These are phyloP conservation scores for Trichoderma cornu-damae DNA, from an alignment of 2,329 filamentous ascomycete genomes.

Conservation along the genomic window DNA sequence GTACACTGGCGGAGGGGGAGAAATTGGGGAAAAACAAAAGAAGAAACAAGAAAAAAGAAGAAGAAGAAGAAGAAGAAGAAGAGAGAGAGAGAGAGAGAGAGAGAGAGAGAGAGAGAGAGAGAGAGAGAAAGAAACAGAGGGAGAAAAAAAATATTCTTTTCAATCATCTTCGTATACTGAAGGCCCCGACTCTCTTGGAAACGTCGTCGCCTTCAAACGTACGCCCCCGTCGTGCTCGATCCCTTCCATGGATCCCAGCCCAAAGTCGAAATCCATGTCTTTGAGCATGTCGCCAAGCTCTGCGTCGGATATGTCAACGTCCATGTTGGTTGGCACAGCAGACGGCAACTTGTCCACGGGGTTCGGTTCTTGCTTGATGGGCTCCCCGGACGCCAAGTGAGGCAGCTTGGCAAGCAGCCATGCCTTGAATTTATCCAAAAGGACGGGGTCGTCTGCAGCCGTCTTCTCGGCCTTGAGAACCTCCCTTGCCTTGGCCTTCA, in stretches of 20 bases:
- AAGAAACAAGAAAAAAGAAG: not conserved
- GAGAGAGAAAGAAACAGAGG: not conserved
- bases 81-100: not conserved
- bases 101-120: not conserved
- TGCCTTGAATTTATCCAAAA: slow-evolving; percentile 51
- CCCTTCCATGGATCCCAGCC: slow-evolving; percentile 27
- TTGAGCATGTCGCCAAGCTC: slow-evolving; percentile 40
- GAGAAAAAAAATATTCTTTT: not conserved
- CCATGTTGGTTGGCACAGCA: slow-evolving; percentile 29
- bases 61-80: not conserved
- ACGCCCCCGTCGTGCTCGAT: slow-evolving; percentile 31
- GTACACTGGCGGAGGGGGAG: not conserved
- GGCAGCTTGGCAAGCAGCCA: slow-evolving; percentile 35
- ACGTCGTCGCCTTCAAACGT: slow-evolving; percentile 19
- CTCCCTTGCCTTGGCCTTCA: slow-evolving; percentile 44
- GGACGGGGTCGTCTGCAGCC: slow-evolving; percentile 48
- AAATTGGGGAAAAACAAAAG: not conserved
- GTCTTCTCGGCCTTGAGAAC: slow-evolving; percentile 45
- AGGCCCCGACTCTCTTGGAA: slow-evolving; percentile 24
- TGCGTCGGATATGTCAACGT: slow-evolving; percentile 35
- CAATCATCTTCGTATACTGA: slow-evolving; percentile 20
- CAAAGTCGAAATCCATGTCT: slow-evolving; percentile 41
- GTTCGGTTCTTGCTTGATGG: not conserved
- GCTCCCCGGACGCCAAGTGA: slow-evolving; percentile 15
- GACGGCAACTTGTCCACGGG: slow-evolving; percentile 3